Evolutionary conservation across 2,329 filamentous ascomycete species (phyloP).

Genomic region (Zarea fungicola): DNA sequence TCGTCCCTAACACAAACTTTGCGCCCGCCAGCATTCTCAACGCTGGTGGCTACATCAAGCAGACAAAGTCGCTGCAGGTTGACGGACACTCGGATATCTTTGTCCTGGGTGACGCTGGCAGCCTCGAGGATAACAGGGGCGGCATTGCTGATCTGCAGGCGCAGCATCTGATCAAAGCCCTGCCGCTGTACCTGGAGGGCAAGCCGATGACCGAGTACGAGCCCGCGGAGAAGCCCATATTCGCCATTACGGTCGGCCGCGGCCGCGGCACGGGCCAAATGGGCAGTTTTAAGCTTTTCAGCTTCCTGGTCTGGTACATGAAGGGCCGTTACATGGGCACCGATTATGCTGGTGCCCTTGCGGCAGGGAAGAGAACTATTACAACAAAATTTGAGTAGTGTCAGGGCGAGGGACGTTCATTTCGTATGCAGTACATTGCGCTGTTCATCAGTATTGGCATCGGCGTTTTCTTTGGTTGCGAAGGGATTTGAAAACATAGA

Average conservation of each 20-base stretch:
- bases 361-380: conserved; percentile 30
- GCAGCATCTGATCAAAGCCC: conserved; percentile 28
- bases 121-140: conserved; percentile 32
- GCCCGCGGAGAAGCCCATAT: conserved; percentile 24
- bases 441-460: not conserved
- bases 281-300: conserved; percentile 32
- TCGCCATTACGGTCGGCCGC: conserved; percentile 36
- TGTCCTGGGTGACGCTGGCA: conserved; percentile 39
- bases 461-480: conserved; percentile 3
- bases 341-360: conserved; percentile 24
- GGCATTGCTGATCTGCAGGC: conserved; percentile 28
- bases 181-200: conserved; percentile 29
- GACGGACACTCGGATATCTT: conserved; percentile 37
- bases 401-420: not conserved
- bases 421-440: not conserved
- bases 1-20: conserved; percentile 41
- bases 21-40: conserved; percentile 33
- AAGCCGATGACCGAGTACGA: conserved; percentile 26
- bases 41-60: conserved; percentile 28
- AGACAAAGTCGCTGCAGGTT: conserved; percentile 32
- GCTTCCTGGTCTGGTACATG: conserved; percentile 32
- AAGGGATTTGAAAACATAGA: too few species aligned
- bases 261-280: conserved; percentile 35
- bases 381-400: conserved; percentile 25
- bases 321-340: conserved; percentile 36